Evolutionary conservation across 2,329 filamentous ascomycete species (phyloP).

Genomic region (Escovopsis sp.): DNA sequence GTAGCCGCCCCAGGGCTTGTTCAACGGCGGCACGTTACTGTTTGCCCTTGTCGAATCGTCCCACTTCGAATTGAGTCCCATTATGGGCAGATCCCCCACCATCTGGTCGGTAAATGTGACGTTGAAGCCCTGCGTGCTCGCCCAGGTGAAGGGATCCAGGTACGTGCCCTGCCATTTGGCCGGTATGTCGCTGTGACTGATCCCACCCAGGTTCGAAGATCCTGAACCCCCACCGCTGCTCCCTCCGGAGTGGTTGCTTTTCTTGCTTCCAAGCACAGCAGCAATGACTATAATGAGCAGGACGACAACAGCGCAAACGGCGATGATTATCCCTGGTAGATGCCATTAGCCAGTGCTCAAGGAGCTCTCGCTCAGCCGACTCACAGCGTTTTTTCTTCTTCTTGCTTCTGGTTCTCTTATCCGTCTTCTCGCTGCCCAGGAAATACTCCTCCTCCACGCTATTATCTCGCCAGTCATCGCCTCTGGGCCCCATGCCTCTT

Average conservation of each 20-base stretch:
- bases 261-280: slow-evolving; percentile 51
- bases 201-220: slow-evolving; percentile 29
- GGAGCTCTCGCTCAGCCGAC: slow-evolving; percentile 12
- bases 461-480: slow-evolving; percentile 25
- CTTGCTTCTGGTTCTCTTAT: slow-evolving; percentile 32
- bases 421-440: slow-evolving; percentile 24
- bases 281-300: slow-evolving; percentile 55
- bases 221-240: slow-evolving; percentile 14
- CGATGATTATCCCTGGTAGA: slow-evolving; percentile 38
- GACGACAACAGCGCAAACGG: slow-evolving; percentile 37
- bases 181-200: slow-evolving; percentile 45
- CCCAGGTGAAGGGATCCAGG: slow-evolving; percentile 84
- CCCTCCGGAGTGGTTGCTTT: slow-evolving; percentile 14
- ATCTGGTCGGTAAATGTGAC: slow-evolving; percentile 78
- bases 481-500: slow-evolving; percentile 24
- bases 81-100: slow-evolving; percentile 76
- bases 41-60: slow-evolving; percentile 73
- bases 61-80: slow-evolving; percentile 77
- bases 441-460: slow-evolving; percentile 35
- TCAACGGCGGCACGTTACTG: slow-evolving; percentile 60
- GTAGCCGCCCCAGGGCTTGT: slow-evolving; percentile 64
- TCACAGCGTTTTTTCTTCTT: slow-evolving; percentile 49
- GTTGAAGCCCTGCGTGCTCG: slow-evolving; percentile 82
- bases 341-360: slow-evolving; percentile 7
- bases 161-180: slow-evolving; percentile 55